Evolutionary conservation across 257 asterid genomes (phyloP).

Genomic region (Solanum lycopersicoides): DNA sequence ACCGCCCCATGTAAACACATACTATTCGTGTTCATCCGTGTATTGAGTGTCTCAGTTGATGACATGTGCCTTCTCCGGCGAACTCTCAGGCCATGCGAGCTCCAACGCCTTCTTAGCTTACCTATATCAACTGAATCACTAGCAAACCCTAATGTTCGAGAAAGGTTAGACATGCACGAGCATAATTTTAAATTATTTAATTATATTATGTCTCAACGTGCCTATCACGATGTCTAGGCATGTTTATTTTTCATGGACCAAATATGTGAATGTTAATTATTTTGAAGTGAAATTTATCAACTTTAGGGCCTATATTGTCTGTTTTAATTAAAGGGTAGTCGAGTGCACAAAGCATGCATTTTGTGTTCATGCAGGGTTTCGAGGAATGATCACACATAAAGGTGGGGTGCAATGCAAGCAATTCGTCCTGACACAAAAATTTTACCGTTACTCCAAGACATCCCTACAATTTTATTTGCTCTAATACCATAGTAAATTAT

Average conservation of each 20-base stretch:
- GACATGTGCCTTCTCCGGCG: slow-evolving; percentile 60
- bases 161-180: not conserved
- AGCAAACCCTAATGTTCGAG: slow-evolving; percentile 42
- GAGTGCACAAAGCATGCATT: not conserved
- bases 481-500: not conserved
- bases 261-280: not conserved
- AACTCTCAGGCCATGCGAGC: slow-evolving; percentile 62
- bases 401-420: not conserved
- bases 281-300: not conserved
- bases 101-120: slow-evolving; percentile 48
- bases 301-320: not conserved
- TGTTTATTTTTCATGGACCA: not conserved
- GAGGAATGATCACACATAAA: not conserved
- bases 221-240: not conserved
- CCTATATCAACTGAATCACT: slow-evolving; percentile 49
- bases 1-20: slow-evolving; percentile 82
- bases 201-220: not conserved
- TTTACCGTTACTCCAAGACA: too few relatives aligned
- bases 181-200: not conserved
- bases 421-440: not conserved
- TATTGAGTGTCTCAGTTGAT: slow-evolving; percentile 44
- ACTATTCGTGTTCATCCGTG: slow-evolving; percentile 67
- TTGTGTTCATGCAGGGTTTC: not conserved
- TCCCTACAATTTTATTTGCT: not conserved
- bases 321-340: not conserved